Base-by-base conservation (phyloP, 805 yeast species). In the Saturnispora sanitii region DNA sequence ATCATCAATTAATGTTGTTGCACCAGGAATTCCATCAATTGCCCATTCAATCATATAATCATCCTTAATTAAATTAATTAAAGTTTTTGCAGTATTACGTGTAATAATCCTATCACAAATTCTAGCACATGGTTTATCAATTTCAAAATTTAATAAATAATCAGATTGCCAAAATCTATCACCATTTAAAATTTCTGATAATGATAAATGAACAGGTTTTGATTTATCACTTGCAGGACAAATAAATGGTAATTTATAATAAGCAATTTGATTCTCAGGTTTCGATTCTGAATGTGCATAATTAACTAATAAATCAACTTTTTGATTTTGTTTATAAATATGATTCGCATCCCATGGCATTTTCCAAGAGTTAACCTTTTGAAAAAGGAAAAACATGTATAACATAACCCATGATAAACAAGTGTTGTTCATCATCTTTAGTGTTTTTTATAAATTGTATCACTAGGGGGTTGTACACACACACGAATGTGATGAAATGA, bases 31-130 rank as follows among this genome's bases (percentile, higher is more conserved):
- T 18, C 79, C 83, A 61, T 87, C 95, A 13, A 86, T 65, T 20
- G 73, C 60, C 95, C 95, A 86, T 53, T 86, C 88, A 12, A 74
- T 87, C 40, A 79, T 79, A 51, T 86, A 86, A 2, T 82, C 82
- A 40, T 77, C 64, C 49, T 73, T 66, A 28, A 86, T 76, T 45
- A 86, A 62, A 21, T 72, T 68, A 44, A 66, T 75, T 0, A 90
- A 85, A 38, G 72, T 65, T 39, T 58, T 62, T 26, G 81, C 53
- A 6, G 73, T 80, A 1, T 58, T 58, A 15, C 68, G 70, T n/a
- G 55, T 60, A 12, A 81, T 73, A n/a, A 64, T 63, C 49, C 82
- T 67, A 36, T 78, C 82, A 62, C 96, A 86, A 15, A 85, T 58
- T 32, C 78, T 62, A 37, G 64, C 66, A 59, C 95, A 86, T 0